phyloP scores from a whole-genome alignment of 78 protist genomes.

The Dictyostelium intermedium region DNA sequence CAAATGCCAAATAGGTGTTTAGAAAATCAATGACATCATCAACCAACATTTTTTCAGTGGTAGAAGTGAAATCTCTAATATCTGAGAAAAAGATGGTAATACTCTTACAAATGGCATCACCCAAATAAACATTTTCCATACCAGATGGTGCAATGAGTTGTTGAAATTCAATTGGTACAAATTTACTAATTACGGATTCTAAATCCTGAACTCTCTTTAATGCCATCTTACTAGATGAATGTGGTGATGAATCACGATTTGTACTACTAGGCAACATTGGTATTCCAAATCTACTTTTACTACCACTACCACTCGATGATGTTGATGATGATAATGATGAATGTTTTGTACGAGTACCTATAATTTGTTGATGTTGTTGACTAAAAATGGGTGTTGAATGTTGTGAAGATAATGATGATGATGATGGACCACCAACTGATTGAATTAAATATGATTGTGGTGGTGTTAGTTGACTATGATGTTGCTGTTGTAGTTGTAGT shows the following conservation, averaged over 20 bases:
- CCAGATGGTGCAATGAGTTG: slow-evolving; percentile 74
- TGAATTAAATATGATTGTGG: background rate
- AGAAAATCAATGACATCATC: slow-evolving; percentile 76
- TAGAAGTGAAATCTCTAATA: slow-evolving; percentile 80
- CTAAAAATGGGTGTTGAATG: background rate
- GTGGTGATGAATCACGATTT: background rate
- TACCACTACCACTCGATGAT: background rate
- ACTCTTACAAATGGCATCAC: slow-evolving; percentile 71
- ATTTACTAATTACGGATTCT: slow-evolving; percentile 47
- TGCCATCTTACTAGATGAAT: background rate
- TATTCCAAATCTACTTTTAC: background rate
- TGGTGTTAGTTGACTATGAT: background rate
- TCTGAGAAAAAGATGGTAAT: slow-evolving; percentile 74
- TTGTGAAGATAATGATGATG: background rate
- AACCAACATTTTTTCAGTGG: slow-evolving; percentile 76
- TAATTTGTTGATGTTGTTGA: background rate
- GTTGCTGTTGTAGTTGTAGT: background rate
- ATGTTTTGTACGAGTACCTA: background rate
- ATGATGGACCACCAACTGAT: background rate
- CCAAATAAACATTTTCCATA: slow-evolving; percentile 71
- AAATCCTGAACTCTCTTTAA: slow-evolving; percentile 46
- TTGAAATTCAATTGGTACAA: slow-evolving; percentile 77
- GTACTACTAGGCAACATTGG: background rate
- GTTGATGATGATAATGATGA: background rate
- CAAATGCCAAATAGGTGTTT: slow-evolving; percentile 76